Evolutionary conservation across 352 stramenopile genomes (phyloP).

Genomic region (Blastocystis sp.): DNA sequence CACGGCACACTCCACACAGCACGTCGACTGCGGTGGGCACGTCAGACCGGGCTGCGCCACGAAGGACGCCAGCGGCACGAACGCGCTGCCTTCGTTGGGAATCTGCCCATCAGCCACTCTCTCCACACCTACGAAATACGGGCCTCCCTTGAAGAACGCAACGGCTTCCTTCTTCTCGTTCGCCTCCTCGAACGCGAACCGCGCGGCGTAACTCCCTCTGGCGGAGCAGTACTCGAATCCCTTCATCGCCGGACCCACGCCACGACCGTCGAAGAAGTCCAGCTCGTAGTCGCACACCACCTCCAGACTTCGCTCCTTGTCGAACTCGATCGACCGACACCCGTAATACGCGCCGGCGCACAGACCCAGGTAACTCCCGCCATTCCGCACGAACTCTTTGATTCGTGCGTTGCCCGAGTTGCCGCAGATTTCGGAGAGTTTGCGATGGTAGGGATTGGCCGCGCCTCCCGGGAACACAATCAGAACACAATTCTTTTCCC

Average conservation of each 20-base stretch:
- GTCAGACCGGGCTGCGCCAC: background rate
- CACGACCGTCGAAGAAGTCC: constrained; percentile 22
- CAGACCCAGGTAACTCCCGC: constrained; percentile 35
- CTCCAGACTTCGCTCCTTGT: background rate
- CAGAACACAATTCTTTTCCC: constrained; percentile 30
- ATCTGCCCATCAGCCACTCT: background rate
- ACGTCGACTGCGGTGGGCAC: background rate
- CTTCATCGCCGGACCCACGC: constrained; percentile 24
- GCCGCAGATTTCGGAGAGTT: background rate
- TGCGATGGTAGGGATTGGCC: constrained; percentile 29
- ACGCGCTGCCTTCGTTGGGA: background rate
- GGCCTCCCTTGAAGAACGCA: constrained; percentile 7
- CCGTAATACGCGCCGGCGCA: constrained; percentile 52
- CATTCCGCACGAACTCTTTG: constrained; percentile 33
- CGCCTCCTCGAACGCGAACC: background rate
- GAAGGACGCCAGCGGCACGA: background rate
- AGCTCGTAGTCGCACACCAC: constrained; percentile 29
- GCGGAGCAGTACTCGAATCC: constrained; percentile 22
- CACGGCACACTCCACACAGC: background rate
- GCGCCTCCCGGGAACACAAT: constrained; percentile 17
- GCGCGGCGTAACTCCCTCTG: background rate
- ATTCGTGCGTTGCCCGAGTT: constrained; percentile 12
- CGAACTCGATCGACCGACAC: constrained; percentile 17
- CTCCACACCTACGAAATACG: background rate
- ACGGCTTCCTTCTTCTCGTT: background rate